Percentiles rank a stretch among this genome's conserved stretches.
These are phyloP conservation scores for Cyberlindnera euphorbiae DNA, from an alignment of 805 yeast species.

Conservation along the genomic window DNA sequence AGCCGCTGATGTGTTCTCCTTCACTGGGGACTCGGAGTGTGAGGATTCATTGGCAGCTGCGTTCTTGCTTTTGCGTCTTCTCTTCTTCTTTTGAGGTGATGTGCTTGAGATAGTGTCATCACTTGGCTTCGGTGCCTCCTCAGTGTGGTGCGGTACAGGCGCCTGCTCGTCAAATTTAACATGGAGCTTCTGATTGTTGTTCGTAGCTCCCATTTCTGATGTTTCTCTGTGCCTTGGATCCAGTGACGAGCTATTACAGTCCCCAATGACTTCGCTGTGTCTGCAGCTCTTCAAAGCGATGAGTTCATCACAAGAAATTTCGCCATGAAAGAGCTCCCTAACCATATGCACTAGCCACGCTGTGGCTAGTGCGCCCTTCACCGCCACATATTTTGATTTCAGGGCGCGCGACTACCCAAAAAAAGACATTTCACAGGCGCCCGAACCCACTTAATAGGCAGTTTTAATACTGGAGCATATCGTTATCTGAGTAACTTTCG, in stretches of 20 bases:
- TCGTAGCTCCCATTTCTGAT: not conserved
- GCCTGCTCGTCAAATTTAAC: conserved; percentile 7
- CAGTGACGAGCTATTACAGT: too few relatives aligned
- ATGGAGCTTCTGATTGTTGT: conserved; percentile 11
- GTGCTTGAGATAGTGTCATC: not conserved
- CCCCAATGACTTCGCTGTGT: too few relatives aligned
- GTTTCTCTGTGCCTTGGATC: too few relatives aligned
- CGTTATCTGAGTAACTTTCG: too few relatives aligned
- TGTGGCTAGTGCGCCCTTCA: not conserved
- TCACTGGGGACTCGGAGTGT: too few relatives aligned
- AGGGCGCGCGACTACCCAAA: too few relatives aligned
- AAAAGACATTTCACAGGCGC: too few relatives aligned
- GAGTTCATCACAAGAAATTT: conserved; percentile 1
- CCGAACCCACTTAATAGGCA: too few relatives aligned
- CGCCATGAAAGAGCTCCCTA: not conserved
- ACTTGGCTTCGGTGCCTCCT: not conserved
- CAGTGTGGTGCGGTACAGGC: not conserved
- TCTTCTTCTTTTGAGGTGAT: conserved; percentile 14
- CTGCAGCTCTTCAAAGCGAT: too few relatives aligned
- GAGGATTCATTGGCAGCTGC: not conserved
- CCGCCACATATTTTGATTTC: conserved; percentile 7
- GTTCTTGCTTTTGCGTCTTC: conserved; percentile 12
- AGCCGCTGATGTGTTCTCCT: too few relatives aligned
- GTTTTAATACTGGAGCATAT: too few relatives aligned
- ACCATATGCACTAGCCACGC: conserved; percentile 3